These are phyloP conservation scores for Cladosporium oxysporum DNA, from an alignment of 2,329 filamentous ascomycete species.

Conservation along the genomic window DNA sequence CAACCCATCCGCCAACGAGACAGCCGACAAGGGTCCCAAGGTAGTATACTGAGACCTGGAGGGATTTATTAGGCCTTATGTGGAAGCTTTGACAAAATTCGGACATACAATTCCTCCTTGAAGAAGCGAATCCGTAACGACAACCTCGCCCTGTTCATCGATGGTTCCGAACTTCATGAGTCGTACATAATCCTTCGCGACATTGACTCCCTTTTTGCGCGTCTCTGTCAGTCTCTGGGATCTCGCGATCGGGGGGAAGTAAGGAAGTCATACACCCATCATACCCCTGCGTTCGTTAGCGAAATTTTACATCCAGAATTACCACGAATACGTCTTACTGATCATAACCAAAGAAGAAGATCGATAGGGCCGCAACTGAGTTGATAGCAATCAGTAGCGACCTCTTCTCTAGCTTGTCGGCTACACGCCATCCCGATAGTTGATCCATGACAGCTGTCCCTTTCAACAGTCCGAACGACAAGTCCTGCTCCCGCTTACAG, in stretches of 20 bases:
- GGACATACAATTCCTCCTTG: conserved; percentile 59
- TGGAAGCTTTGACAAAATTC: neutral
- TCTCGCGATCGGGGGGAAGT: too few relatives aligned
- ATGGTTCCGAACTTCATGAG: conserved; percentile 61
- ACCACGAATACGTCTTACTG: conserved; percentile 40
- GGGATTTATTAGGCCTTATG: neutral
- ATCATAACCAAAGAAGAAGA: conserved; percentile 65
- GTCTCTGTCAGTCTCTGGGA: too few relatives aligned
- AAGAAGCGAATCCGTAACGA: conserved; percentile 60
- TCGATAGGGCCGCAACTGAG: conserved; percentile 63
- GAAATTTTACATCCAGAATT: conserved; percentile 45
- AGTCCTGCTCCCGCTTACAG: neutral
- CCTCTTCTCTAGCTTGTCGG: conserved; percentile 53
- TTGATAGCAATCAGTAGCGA: conserved; percentile 63
- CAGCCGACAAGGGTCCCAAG: conserved; percentile 65
- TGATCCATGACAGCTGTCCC: conserved; percentile 22
- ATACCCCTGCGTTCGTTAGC: conserved; percentile 34
- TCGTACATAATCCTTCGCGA: conserved; percentile 63
- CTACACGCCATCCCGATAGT: conserved; percentile 23
- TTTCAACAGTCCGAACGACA: neutral
- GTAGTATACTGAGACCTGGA: conserved; percentile 55
- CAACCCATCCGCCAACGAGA: conserved; percentile 63
- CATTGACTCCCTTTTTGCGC: conserved; percentile 58
- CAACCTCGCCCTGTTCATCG: conserved; percentile 43
- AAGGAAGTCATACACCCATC: conserved; percentile 44